Evolutionary conservation across 2,329 filamentous ascomycete genomes (phyloP).

Genomic region (Fusarium caatingaense): DNA sequence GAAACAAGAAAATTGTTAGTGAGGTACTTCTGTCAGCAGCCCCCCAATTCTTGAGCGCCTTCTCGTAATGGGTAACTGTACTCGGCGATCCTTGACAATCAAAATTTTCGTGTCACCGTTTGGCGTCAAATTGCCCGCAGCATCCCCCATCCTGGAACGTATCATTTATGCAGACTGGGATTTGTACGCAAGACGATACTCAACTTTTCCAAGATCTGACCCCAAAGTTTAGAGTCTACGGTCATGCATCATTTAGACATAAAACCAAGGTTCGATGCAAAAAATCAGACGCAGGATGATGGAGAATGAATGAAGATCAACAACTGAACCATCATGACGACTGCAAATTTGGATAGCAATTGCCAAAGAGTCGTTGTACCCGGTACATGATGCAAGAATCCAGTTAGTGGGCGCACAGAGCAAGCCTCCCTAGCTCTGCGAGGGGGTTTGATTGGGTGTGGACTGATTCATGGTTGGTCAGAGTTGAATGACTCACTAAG

Average conservation of each 20-base stretch:
- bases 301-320: slow-evolving; percentile 12
- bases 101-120: slow-evolving; percentile 49
- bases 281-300: neutral
- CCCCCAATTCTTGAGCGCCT: slow-evolving; percentile 40
- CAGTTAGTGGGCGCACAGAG: slow-evolving; percentile 50
- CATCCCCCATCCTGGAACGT: slow-evolving; percentile 35
- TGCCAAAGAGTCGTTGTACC: slow-evolving; percentile 31
- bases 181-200: neutral
- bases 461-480: slow-evolving; percentile 41
- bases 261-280: neutral
- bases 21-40: slow-evolving; percentile 49
- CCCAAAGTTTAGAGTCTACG: neutral
- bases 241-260: slow-evolving; percentile 1
- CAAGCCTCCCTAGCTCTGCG: slow-evolving; percentile 45
- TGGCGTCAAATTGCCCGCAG: slow-evolving; percentile 30
- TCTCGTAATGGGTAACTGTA: slow-evolving; percentile 45
- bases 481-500: slow-evolving; percentile 45
- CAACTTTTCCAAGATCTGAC: neutral
- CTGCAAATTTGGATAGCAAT: slow-evolving; percentile 11
- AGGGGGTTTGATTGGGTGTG: slow-evolving; percentile 34
- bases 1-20: slow-evolving; percentile 52
- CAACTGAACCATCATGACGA: slow-evolving; percentile 27
- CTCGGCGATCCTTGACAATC: slow-evolving; percentile 47
- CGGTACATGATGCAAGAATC: slow-evolving; percentile 44
- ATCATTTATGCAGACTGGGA: slow-evolving; percentile 31